These are phyloP conservation scores for Beauveria bassiana DNA, from an alignment of 2,329 filamentous ascomycete genomes.

Conservation along the genomic window DNA sequence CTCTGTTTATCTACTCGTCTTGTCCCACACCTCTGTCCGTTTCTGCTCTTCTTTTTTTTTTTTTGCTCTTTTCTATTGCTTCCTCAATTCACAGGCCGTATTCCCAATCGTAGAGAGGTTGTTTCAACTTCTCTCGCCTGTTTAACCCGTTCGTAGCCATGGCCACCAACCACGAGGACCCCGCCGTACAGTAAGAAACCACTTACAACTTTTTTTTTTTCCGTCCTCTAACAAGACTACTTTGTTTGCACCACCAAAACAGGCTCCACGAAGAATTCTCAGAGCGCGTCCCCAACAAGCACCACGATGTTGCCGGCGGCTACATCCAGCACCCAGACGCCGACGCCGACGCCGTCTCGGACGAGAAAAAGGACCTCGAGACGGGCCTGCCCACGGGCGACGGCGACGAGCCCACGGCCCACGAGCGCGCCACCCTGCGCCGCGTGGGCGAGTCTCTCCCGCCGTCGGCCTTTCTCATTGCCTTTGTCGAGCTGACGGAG, in stretches of 20 bases:
- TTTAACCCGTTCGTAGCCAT: slow-evolving; percentile 15
- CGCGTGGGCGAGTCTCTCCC: slow-evolving; percentile 49
- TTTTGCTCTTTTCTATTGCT: neutral
- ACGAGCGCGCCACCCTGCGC: slow-evolving; percentile 41
- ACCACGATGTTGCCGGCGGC: slow-evolving; percentile 16
- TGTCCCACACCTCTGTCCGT: neutral
- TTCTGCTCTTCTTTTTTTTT: neutral
- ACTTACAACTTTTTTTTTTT: neutral
- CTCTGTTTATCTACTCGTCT: slow-evolving; percentile 5
- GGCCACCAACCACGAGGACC: slow-evolving; percentile 27
- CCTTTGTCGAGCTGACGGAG: slow-evolving; percentile 47
- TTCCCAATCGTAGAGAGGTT: neutral
- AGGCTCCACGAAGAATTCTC: slow-evolving; percentile 17
- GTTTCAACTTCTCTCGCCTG: neutral
- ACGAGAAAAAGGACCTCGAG: slow-evolving; percentile 16
- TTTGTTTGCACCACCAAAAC: neutral
- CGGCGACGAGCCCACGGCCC: slow-evolving; percentile 44
- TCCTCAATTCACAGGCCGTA: neutral
- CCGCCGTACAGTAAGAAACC: slow-evolving; percentile 24
- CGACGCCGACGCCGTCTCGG: neutral
- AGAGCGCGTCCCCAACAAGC: slow-evolving; percentile 15
- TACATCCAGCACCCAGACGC: slow-evolving; percentile 8
- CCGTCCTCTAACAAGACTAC: neutral
- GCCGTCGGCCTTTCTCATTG: slow-evolving; percentile 47
- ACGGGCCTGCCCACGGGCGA: slow-evolving; percentile 26